Percentiles rank a stretch among this genome's conserved stretches.
Evolutionary conservation across 192 early-diverging fungal genomes (phyloP).

Genomic region (Coemansia sp.): DNA sequence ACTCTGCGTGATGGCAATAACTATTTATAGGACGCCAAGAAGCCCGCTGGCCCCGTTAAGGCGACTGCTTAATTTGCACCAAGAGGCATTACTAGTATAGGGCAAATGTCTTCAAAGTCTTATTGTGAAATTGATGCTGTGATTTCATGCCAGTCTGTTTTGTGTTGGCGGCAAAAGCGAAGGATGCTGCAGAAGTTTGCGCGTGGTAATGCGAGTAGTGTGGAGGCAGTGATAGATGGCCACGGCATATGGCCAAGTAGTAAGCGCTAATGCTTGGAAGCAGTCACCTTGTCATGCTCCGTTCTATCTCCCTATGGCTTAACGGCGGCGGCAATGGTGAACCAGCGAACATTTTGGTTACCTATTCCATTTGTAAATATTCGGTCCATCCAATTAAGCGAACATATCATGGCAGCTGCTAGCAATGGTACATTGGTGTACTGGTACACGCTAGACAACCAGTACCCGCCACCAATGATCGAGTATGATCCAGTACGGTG

Average conservation of each 20-base stretch:
- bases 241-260: conserved; percentile 2
- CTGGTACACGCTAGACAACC: conserved; percentile 42
- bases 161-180: background rate
- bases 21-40: conserved; percentile 60
- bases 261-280: background rate
- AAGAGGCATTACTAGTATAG: background rate
- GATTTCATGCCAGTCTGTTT: background rate
- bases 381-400: background rate
- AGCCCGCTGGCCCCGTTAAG: conserved; percentile 45
- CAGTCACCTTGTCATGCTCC: background rate
- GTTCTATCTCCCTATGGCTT: background rate
- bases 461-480: conserved; percentile 48
- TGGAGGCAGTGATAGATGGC: background rate
- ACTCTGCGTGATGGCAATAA: background rate
- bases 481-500: conserved; percentile 45
- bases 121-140: background rate
- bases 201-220: background rate
- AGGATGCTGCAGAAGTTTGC: background rate
- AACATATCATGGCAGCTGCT: background rate
- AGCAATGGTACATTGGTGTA: conserved; percentile 42
- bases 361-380: background rate
- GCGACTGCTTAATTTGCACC: conserved; percentile 25
- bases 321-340: background rate
- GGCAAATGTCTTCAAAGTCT: conserved; percentile 5
- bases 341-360: background rate